Conservation (phyloP, 2,329 filamentous ascomycete genomes). For the Trichothecium roseum region DNA sequence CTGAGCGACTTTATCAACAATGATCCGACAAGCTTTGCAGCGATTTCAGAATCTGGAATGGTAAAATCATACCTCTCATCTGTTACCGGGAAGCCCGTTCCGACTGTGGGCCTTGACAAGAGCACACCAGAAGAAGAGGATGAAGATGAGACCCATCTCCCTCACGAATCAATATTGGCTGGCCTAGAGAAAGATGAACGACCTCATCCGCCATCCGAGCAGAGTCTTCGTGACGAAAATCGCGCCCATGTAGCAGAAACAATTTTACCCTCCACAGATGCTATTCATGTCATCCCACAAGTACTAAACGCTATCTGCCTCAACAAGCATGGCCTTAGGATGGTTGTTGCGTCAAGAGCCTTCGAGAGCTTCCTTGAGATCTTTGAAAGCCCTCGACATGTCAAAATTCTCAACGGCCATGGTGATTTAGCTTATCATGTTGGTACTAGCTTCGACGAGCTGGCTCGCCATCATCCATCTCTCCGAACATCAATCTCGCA, state of each 20-base stretch:
- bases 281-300: constrained; percentile 75
- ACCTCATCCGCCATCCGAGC: constrained; percentile 42
- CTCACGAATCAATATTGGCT: constrained; percentile 24
- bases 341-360: constrained; percentile 75
- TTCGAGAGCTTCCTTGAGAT: constrained; percentile 86
- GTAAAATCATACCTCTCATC: constrained; percentile 79
- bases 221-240: constrained; percentile 34
- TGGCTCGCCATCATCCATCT: constrained; percentile 84
- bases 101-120: constrained; percentile 15
- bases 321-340: constrained; percentile 75
- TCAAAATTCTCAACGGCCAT: constrained; percentile 73
- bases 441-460: constrained; percentile 82
- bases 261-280: constrained; percentile 79
- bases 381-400: constrained; percentile 87
- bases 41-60: constrained; percentile 88
- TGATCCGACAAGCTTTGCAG: constrained; percentile 92
- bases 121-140: constrained; percentile 19
- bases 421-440: constrained; percentile 58
- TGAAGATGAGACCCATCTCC: constrained; percentile 21
- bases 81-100: constrained; percentile 49
- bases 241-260: constrained; percentile 47
- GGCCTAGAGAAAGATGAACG: constrained; percentile 25
- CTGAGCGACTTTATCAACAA: constrained; percentile 97
- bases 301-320: constrained; percentile 91
- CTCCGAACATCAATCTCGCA: constrained; percentile 72